Percentiles rank a stretch among this genome's conserved stretches.
These are phyloP conservation scores for Pseudogymnoascus sp. DNA, from an alignment of 2,329 filamentous ascomycete species.

Conservation along the genomic window DNA sequence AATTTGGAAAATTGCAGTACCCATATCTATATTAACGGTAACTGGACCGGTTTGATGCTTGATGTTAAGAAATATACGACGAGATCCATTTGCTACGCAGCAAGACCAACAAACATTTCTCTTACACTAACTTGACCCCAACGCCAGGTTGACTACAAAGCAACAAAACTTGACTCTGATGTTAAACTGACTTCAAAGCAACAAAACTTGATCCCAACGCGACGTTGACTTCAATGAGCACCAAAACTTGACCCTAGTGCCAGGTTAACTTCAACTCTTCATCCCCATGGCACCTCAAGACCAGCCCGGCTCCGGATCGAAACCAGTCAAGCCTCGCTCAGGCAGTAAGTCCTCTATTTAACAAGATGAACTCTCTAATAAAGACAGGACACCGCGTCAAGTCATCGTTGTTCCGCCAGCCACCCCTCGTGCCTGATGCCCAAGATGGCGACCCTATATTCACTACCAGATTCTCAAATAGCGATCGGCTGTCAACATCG, in stretches of 20 bases:
- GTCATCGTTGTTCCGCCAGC: background rate
- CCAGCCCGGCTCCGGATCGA: background rate
- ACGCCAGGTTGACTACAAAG: background rate
- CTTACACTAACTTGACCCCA: background rate
- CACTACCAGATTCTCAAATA: background rate
- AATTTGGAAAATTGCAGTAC: background rate
- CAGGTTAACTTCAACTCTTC: background rate
- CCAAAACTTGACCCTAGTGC: background rate
- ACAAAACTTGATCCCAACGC: background rate
- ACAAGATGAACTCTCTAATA: background rate
- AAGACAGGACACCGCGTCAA: background rate
- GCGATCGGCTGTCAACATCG: background rate
- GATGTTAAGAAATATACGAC: background rate
- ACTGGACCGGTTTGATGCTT: background rate
- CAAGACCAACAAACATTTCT: background rate
- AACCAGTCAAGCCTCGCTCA: background rate
- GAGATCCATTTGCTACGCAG: background rate
- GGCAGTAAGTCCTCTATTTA: background rate
- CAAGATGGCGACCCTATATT: background rate
- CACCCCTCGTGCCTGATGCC: background rate
- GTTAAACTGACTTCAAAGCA: background rate
- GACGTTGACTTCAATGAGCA: background rate
- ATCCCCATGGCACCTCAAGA: background rate
- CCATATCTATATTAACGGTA: background rate
- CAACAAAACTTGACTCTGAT: background rate